Base-by-base conservation (phyloP, 352 stramenopile genomes). In the Phytopythium cucurbitacearum region DNA sequence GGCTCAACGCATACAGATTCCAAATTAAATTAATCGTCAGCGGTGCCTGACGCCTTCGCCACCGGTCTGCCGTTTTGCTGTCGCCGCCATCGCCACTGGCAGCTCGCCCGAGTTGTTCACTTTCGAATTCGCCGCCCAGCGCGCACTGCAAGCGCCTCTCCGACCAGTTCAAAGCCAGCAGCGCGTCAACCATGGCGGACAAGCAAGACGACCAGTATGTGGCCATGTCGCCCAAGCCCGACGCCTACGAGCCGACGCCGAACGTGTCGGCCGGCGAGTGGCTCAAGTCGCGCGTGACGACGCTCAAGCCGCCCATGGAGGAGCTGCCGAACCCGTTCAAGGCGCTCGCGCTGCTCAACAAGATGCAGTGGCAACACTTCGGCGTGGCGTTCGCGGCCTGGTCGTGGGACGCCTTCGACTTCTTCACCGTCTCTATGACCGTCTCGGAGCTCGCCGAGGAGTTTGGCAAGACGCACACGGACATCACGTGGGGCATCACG, bases 401-500 rank as follows among this genome's bases (percentile, higher is more conserved):
- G 72, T 62, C 58, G 2, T 83, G 72, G 72, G 72, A 83, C 36
- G 72, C 66, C 37, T 83, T 83, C 52, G 72, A 83, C 57, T 83
- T 83, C 57, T 83, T 83, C 62, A 83, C 72, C 2, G 72, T 80
- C 35, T 69, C 72, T 6, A 62, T 83, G 53, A 83, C 72, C 0
- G 49, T 83, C 49, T 75, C 69, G 5, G 72, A 83, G 0, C 56
- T 83, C n/a, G 66, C 69, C 21, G 48, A 79, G 50, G 65, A 62
- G 32, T 83, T 80, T 54, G 61, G 41, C 43, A 73, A 73, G 47
- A 62, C 57, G 37, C 77, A 77, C 40, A 64, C 66, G 8, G 66
- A 83, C 45, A 75, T 83, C 36, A 83, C 72, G 35, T 83, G 72
- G 72, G 72, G 72, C 1, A 83, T 83, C 41, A 77, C 72, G 7